Percentiles rank a stretch among this genome's conserved stretches.
Conservation (phyloP, 208 protist genomes). For the Trypanosoma cruzi region DNA sequence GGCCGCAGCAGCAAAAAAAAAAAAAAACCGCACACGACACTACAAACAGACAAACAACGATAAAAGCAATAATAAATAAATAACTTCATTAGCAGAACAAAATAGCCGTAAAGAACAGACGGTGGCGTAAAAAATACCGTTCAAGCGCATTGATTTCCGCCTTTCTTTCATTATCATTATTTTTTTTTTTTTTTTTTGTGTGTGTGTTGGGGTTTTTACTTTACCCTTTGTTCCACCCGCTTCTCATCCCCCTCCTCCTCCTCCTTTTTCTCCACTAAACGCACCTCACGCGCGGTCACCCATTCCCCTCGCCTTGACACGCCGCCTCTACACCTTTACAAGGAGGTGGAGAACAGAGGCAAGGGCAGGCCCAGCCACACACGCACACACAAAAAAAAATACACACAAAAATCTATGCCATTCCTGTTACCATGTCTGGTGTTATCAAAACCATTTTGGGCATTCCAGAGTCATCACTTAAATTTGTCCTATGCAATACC, state of each 20-base stretch:
- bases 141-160: too few relatives aligned
- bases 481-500: conserved; percentile 9
- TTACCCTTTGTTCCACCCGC: background rate
- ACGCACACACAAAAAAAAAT: too few relatives aligned
- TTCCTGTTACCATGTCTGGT: conserved; percentile 24
- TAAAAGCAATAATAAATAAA: too few relatives aligned
- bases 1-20: conserved; percentile 1
- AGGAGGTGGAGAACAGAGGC: conserved; percentile 11
- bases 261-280: conserved; percentile 2
- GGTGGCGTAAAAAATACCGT: too few relatives aligned
- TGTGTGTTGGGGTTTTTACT: background rate
- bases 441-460: conserved; percentile 21
- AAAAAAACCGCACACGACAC: too few relatives aligned
- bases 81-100: too few relatives aligned
- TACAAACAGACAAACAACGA: too few relatives aligned
- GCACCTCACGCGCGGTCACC: background rate
- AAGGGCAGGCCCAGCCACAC: too few relatives aligned
- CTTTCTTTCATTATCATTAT: background rate
- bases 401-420: conserved; percentile 8
- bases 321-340: conserved; percentile 11
- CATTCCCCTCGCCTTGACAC: background rate
- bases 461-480: conserved; percentile 15
- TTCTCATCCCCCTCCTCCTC: background rate
- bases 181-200: conserved; percentile 7
- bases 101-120: too few relatives aligned